Conservation (phyloP, 2,329 filamentous ascomycete genomes). For the Colletotrichum gigasporum region DNA sequence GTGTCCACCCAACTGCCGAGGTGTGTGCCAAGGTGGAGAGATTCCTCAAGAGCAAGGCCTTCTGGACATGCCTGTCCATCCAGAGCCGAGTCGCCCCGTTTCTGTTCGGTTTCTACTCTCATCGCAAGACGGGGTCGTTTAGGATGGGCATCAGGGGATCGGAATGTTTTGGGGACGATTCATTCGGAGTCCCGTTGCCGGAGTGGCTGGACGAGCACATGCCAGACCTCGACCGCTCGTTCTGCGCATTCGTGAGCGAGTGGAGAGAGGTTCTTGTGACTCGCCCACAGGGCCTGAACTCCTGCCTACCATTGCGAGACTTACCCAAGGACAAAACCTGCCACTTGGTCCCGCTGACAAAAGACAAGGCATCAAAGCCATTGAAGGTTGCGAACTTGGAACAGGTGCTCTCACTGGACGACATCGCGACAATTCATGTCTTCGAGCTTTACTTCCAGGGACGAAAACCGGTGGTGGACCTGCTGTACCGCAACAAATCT, state of each 20-base stretch:
- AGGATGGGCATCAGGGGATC: background rate
- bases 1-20: too few species aligned
- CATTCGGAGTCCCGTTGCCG: background rate
- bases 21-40: background rate
- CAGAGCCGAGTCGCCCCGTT: background rate
- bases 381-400: too few species aligned
- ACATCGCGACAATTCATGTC: too few species aligned
- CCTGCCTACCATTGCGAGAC: background rate
- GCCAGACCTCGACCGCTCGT: background rate
- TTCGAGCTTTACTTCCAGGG: too few species aligned
- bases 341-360: too few species aligned
- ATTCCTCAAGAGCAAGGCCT: background rate
- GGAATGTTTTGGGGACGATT: background rate
- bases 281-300: background rate
- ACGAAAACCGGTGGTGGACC: too few species aligned
- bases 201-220: background rate
- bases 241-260: background rate
- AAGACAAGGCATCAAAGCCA: too few species aligned
- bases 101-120: background rate
- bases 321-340: background rate
- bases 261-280: background rate
- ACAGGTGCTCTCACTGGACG: too few species aligned
- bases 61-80: background rate
- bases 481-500: too few species aligned
- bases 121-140: background rate